Evolutionary conservation across 805 yeast species (phyloP), one percentile per base, ranked within the genome.

Genomic region (Danielozyma ontarioensis): DNA sequence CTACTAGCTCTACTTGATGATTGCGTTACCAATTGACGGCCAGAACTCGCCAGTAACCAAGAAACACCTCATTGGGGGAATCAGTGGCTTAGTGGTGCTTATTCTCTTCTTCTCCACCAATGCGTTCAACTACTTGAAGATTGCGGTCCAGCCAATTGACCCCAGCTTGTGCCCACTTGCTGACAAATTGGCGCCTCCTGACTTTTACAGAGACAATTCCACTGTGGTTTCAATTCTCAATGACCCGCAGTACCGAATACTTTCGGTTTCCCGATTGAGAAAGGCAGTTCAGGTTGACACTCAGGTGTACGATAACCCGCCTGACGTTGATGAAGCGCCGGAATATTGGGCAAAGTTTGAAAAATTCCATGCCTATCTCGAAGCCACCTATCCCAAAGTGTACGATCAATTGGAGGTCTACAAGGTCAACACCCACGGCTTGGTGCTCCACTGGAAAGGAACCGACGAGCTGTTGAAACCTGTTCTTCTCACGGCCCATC

Each of bases 201-300:
- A 54, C 5, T 74, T 55, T 41, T 35, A 48, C 3, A 17, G 35
- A 2, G 57, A 58, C 41, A 55, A 57, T 18, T 51, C 57, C 2
- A 49, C 64, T 1, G 53, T 66, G 3, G 25, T 55, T 4, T 40
- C 37, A 15, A 65, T 72, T 27, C 42, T 70, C 10, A 24, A 50
- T 13, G 65, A 64, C 39, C 53, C 46, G 1, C 37, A 33, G 0
- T 70, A 59, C 42, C 51, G 59, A 18, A 29, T 50, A 18, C 35
- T 42, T 5, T 68, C 79, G 0, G 69, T 66, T 10, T 48, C 46
- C 8, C 72, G 65, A 42, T 61, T 78, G 35, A 55, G 74, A 6
- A 77, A 73, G 4, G 84, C 90, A 1, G 70, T 84, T 15, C 68
- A 69, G 47, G 68, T 83, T 36, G 78, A 80, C 27, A 83, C 94